Percentiles rank a stretch among this genome's conserved stretches.
These are phyloP conservation scores for Aulographum hederae DNA, from an alignment of 2,329 filamentous ascomycete genomes.

Conservation along the genomic window DNA sequence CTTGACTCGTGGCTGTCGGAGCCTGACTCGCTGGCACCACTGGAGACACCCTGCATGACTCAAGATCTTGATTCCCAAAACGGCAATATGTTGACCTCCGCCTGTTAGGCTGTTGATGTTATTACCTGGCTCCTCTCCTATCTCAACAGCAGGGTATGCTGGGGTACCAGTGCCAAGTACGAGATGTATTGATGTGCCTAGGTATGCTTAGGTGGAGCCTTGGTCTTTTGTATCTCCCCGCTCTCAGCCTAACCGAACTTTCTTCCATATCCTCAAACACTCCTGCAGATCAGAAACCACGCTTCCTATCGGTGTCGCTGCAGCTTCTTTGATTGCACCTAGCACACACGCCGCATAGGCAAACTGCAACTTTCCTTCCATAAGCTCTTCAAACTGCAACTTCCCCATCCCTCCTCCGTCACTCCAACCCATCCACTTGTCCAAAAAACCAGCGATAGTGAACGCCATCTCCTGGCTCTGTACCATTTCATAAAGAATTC, in stretches of 20 bases:
- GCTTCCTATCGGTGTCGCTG: conserved; percentile 9
- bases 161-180: too few relatives aligned
- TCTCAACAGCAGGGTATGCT: too few relatives aligned
- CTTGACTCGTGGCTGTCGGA: too few relatives aligned
- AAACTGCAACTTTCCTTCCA: conserved; percentile 9
- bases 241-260: conserved; percentile 12
- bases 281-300: conserved; percentile 13
- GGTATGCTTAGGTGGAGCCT: too few relatives aligned
- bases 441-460: conserved; percentile 9
- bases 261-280: conserved; percentile 13
- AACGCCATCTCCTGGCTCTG: conserved; percentile 8
- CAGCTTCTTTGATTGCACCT: conserved; percentile 7
- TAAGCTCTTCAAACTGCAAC: conserved; percentile 10
- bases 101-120: too few relatives aligned
- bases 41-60: too few relatives aligned
- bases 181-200: too few relatives aligned
- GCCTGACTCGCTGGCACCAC: too few relatives aligned
- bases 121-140: too few relatives aligned
- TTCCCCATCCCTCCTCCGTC: conserved; percentile 13
- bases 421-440: conserved; percentile 12
- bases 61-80: too few relatives aligned
- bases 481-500: conserved; percentile 10
- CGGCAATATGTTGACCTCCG: too few relatives aligned
- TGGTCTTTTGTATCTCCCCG: too few relatives aligned
- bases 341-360: conserved; percentile 10